Evolutionary conservation across 176 grass and related monocot species (phyloP), one percentile per base, ranked within the genome.

Genomic region (Alloteropsis semialata): DNA sequence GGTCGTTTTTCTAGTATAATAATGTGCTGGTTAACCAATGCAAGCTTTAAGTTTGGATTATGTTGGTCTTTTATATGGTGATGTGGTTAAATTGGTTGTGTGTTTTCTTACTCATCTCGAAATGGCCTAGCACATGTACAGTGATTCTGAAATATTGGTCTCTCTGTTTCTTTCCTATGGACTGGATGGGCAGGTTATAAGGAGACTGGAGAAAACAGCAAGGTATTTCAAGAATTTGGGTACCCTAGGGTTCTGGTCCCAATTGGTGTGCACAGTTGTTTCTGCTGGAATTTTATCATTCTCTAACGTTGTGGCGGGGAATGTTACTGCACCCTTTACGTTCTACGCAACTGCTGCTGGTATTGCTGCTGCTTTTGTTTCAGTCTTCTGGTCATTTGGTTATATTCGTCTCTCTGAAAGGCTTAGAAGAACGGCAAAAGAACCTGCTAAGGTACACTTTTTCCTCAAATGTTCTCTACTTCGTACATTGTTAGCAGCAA

Each of bases 341-440:
- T 96, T 99, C 84, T 99, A 99, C 10, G 53, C 96, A 17, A 98
- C 96, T 85, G 74, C 96, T 79, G 87, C 79, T 68, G 85, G 91
- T 65, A 77, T 99, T 83, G 89, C 82, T 8, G 91, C 91, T 25
- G 96, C 93, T 45, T 98, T 99, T 72, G 69, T 99, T 77, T 99
- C 96, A 79, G 89, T 96, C n/a, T 99, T 99, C 80, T 99, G 93
- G 96, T 96, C 96, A 75, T 99, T 99, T 75, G 93, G 96, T 57
- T 99, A 99, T 67, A 92, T 99, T 27, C 82, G 91, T 63, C 84
- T 99, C 42, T 93, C 96, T 70, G 91, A 96, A 86, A 90, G 89
- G 51, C 96, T 99, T 63, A 85, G 62, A 71, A 94, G 74, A 85
- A 96, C 89, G 19, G 83, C 96, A 76, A 96, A 91, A 46, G 91